Base-by-base conservation (phyloP, 176 grass and related monocot species). In the Typha latifolia region DNA sequence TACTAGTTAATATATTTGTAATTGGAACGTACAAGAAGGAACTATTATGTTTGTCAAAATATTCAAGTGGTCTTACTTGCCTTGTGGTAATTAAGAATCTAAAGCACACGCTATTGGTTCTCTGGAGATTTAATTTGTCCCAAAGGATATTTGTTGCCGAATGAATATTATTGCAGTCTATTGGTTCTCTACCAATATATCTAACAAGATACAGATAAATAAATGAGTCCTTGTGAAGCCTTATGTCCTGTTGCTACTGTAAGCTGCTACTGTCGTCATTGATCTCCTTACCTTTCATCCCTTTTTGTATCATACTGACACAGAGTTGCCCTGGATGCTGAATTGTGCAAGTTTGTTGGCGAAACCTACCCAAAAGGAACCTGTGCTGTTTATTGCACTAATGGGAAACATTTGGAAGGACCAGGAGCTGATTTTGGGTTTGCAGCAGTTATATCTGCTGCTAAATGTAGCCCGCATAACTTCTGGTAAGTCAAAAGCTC, bases 341-440 rank as follows among this genome's bases (percentile, higher is more conserved):
- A 97, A 82, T 59, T 97, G 68, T 84, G 72, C 49, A 97, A 97
- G 75, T 97, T 92, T 80, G 83, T 87, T 66, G 27, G 51, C 59
- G 86, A 99, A 75, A 75, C 94, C 62, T 99, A 99, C 75, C 88
- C 89, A 73, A 99, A 90, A 85, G 94, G 94, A 61, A 70, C 62
- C 15, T 90, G 78, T 87, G 81, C 85, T 6, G 64, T 90, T 82
- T 97, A 97, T 82, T 89, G 94, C 75, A 93, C 76, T 29, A 78
- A 8, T 48, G 89, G 94, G 62, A 99, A 99, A 72, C 76, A 99
- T 70, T 13, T 82, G 47, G 94, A 99, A 31, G 94, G 68, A 76
- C 89, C 81, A 78, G 94, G 89, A 77, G 72, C 62, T 62, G 94
- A 99, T 87, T 99, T 99, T 80, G 49, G 80, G 80, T 80, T 99